Conservation (phyloP, 176 grass and related monocot genomes). For the Musa schizocarpa region DNA sequence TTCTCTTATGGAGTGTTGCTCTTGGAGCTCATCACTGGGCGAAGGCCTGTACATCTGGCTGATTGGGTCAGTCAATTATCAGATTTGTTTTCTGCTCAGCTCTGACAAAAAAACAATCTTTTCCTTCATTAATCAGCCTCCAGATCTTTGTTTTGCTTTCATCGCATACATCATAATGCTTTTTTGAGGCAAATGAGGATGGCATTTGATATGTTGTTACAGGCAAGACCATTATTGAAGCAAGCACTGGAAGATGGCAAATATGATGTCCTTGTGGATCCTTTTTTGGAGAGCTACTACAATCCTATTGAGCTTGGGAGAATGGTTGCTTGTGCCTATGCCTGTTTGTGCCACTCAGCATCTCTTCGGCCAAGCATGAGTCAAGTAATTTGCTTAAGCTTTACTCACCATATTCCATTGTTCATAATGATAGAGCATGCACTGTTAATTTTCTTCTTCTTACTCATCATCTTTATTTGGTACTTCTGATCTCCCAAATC, state of each 20-base stretch:
- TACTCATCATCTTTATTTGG: neutral
- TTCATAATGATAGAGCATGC: neutral
- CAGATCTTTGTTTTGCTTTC: neutral
- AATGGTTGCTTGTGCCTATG: slow-evolving; percentile 1
- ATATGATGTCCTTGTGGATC: neutral
- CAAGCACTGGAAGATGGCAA: neutral
- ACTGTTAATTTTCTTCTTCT: neutral
- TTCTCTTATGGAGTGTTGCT: slow-evolving; percentile 27
- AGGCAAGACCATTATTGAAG: neutral
- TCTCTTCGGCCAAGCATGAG: neutral
- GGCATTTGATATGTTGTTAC: neutral
- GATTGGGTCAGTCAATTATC: neutral
- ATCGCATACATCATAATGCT: neutral
- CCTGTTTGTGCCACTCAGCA: neutral
- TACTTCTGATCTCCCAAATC: too few species aligned
- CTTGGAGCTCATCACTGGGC: slow-evolving; percentile 14
- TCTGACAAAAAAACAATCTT: too few species aligned
- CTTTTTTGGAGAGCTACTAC: neutral
- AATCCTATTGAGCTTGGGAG: neutral
- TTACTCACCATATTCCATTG: neutral
- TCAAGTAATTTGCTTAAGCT: neutral
- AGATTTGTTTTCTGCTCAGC: too few species aligned
- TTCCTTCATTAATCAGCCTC: neutral
- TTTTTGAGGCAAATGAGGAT: too few species aligned
- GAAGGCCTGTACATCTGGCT: neutral